Evolutionary conservation across 106 monocot species (phyloP).

Genomic region (Agapanthus africanus): DNA sequence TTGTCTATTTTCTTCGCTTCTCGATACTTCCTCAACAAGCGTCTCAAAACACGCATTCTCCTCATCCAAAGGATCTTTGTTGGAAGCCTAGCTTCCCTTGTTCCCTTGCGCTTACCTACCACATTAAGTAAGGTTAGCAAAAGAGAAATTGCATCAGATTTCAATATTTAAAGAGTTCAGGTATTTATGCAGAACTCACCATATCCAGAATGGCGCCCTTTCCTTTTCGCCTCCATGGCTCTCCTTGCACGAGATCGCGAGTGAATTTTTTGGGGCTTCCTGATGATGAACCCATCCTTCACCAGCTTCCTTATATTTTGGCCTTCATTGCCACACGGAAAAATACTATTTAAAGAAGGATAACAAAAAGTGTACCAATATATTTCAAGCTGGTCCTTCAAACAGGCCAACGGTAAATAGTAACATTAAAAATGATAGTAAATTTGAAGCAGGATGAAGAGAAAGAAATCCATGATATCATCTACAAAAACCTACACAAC

Average conservation of each 20-base stretch:
- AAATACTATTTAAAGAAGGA: not conserved
- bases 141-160: too few species aligned
- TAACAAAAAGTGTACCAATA: not conserved
- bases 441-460: too few species aligned
- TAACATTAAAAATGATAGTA: too few species aligned
- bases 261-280: conserved; percentile 69
- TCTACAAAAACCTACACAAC: too few species aligned
- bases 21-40: conserved; percentile 33
- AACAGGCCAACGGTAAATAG: too few species aligned
- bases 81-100: conserved; percentile 45
- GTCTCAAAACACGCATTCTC: conserved; percentile 40
- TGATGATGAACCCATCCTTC: conserved; percentile 75
- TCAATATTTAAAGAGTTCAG: too few species aligned
- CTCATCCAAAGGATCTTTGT: conserved; percentile 50
- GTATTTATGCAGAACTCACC: conserved; percentile 12
- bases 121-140: not conserved
- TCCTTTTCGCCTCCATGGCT: conserved; percentile 58
- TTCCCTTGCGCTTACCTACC: conserved; percentile 48
- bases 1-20: conserved; percentile 52
- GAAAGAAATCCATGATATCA: too few species aligned
- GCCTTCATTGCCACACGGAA: conserved; percentile 25
- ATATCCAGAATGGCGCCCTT: conserved; percentile 66
- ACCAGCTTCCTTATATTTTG: conserved; percentile 73
- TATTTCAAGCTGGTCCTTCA: too few species aligned
- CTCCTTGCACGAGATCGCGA: conserved; percentile 68